Evolutionary conservation across 2,329 filamentous ascomycete species (phyloP).

Genomic region (Sporothrix mexicana): DNA sequence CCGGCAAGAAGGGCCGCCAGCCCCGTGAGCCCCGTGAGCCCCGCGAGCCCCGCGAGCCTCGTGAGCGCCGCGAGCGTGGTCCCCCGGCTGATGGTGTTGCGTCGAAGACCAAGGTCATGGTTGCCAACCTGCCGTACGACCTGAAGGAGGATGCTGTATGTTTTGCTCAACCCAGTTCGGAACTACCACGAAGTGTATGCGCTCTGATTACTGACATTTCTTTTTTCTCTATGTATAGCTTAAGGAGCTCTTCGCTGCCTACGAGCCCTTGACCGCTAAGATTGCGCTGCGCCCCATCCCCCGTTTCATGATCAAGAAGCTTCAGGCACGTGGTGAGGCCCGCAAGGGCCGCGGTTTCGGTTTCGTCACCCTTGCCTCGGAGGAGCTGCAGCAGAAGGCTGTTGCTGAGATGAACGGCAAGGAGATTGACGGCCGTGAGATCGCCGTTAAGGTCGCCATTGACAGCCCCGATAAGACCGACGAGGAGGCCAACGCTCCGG

Average conservation of each 20-base stretch:
- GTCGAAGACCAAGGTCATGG: constrained; percentile 99
- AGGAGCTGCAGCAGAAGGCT: constrained; percentile 97
- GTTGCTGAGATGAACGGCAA: constrained; percentile 99
- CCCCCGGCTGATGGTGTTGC: constrained; percentile 96
- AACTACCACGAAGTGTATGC: background rate
- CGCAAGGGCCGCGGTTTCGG: constrained; percentile 99
- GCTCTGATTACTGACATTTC: constrained; percentile 10
- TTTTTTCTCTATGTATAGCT: constrained; percentile 63
- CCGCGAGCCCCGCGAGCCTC: constrained; percentile 52
- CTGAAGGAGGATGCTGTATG: constrained; percentile 94
- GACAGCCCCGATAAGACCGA: constrained; percentile 97
- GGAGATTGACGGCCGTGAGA: constrained; percentile 98
- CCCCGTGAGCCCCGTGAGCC: constrained; percentile 53
- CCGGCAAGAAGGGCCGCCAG: constrained; percentile 61
- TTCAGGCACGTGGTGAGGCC: constrained; percentile 94
- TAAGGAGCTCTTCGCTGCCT: constrained; percentile 93
- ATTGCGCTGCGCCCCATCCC: constrained; percentile 98
- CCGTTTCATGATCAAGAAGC: constrained; percentile 99
- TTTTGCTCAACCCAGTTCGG: background rate
- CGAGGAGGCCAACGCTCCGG: constrained; percentile 74
- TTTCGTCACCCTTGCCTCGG: constrained; percentile 93
- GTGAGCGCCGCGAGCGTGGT: constrained; percentile 79
- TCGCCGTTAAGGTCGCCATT: constrained; percentile 99
- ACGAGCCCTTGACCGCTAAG: constrained; percentile 93
- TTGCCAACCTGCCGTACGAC: constrained; percentile 98